These are phyloP conservation scores for Xylaria sp. DNA, from an alignment of 2,329 filamentous ascomycete genomes.

Conservation along the genomic window DNA sequence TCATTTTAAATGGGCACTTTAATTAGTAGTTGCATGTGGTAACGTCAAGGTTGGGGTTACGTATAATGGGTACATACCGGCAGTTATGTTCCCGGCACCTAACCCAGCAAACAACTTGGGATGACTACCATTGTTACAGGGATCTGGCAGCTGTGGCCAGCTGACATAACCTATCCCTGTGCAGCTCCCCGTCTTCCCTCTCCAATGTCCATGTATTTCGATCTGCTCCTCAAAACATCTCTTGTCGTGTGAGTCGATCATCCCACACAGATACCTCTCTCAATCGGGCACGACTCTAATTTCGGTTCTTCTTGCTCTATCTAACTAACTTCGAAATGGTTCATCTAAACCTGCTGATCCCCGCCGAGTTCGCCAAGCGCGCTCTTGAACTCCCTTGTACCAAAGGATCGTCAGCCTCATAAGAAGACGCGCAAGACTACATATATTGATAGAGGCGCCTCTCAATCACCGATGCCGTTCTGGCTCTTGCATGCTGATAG, in stretches of 20 bases:
- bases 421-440: not conserved
- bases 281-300: not conserved
- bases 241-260: not conserved
- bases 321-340: not conserved
- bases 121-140: not conserved
- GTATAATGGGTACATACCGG: not conserved
- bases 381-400: not conserved
- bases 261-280: not conserved
- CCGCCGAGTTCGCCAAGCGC: not conserved
- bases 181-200: not conserved
- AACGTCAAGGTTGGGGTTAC: not conserved
- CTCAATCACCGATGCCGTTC: not conserved
- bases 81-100: slow-evolving; percentile 1
- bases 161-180: not conserved
- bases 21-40: slow-evolving; percentile 7
- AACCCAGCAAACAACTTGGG: slow-evolving; percentile 11
- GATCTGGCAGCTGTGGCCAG: not conserved
- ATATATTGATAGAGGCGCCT: not conserved
- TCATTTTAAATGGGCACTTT: not conserved
- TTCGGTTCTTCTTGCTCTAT: not conserved
- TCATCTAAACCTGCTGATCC: not conserved
- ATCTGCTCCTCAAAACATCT: not conserved
- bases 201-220: not conserved
- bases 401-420: not conserved
- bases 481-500: not conserved